A percentile compares a stretch with the other conserved stretches of the same genome.
Conservation (phyloP, 306 rosid species). For the Cucumis cinereus region DNA sequence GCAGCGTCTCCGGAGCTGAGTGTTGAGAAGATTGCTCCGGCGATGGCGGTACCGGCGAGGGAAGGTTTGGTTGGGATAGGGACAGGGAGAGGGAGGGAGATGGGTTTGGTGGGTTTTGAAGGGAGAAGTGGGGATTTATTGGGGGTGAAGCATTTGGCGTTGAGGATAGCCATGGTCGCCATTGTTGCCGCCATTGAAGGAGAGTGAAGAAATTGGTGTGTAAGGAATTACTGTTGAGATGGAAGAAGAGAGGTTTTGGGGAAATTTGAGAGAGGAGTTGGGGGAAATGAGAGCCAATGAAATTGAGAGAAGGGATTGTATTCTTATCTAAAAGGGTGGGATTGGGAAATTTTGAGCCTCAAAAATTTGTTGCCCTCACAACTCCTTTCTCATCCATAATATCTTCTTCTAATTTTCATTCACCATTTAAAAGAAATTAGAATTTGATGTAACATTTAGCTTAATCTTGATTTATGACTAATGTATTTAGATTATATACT, state of each 20-base stretch:
- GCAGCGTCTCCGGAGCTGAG: conserved; percentile 46
- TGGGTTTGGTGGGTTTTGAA: conserved; percentile 32
- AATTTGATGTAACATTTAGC: too few species aligned
- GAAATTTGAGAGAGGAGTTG: not conserved
- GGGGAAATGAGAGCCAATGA: conserved; percentile 36
- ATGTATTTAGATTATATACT: too few species aligned
- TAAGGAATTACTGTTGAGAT: not conserved
- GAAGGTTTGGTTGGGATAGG: conserved; percentile 41
- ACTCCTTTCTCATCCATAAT: conserved; percentile 32
- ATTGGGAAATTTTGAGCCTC: conserved; percentile 33
- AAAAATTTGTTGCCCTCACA: conserved; percentile 20
- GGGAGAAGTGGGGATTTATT: conserved; percentile 25
- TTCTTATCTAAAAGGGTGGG: conserved; percentile 39
- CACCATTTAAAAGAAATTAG: too few species aligned
- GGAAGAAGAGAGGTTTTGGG: not conserved
- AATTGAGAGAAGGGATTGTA: conserved; percentile 39
- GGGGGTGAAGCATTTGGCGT: conserved; percentile 41
- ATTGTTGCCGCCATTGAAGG: conserved; percentile 68
- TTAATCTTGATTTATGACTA: not conserved
- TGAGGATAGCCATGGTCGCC: conserved; percentile 69
- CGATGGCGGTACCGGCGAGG: conserved; percentile 50
- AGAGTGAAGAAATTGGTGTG: not conserved
- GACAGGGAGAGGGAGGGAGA: conserved; percentile 31
- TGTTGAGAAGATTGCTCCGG: conserved; percentile 63
- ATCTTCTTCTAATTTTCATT: not conserved